Percentiles rank a stretch among this genome's conserved stretches.
Evolutionary conservation across 1,284 basidiomycete species (phyloP).

Genomic region (Trametes versicolor): DNA sequence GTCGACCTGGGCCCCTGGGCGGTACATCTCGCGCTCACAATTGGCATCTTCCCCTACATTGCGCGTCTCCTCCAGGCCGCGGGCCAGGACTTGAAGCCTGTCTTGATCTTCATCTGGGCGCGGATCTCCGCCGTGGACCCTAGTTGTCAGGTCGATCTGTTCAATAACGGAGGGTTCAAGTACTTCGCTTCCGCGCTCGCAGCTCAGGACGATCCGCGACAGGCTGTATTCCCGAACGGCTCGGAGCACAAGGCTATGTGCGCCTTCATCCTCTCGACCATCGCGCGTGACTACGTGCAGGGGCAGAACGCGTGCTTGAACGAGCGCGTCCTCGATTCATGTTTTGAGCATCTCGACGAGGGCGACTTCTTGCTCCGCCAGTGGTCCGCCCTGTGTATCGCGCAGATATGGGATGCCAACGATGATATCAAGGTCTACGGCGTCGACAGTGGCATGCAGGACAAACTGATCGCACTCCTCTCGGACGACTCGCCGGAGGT

Average conservation of each 20-base stretch:
- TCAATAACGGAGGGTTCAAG: conserved; percentile 87
- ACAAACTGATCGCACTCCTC: conserved; percentile 85
- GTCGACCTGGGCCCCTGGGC: conserved; percentile 99
- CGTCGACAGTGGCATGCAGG: conserved; percentile 85
- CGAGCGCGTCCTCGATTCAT: conserved; percentile 91
- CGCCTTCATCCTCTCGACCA: conserved; percentile 94
- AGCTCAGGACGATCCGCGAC: conserved; percentile 62
- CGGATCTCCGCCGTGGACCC: conserved; percentile 96
- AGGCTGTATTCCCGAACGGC: conserved; percentile 85
- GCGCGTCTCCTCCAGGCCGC: conserved; percentile 96
- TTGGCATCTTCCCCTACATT: conserved; percentile 99
- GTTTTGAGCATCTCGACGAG: conserved; percentile 87
- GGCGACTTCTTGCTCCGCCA: conserved; percentile 94
- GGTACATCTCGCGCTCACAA: conserved; percentile 95
- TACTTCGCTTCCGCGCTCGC: conserved; percentile 90
- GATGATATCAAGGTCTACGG: conserved; percentile 92
- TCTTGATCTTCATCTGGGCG: conserved; percentile 99
- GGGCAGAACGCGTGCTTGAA: conserved; percentile 91
- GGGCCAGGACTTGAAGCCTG: conserved; percentile 93
- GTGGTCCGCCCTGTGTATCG: conserved; percentile 95
- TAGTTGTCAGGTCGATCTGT: conserved; percentile 91
- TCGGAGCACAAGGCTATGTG: conserved; percentile 99
- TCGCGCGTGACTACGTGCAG: conserved; percentile 87
- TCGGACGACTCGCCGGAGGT: conserved; percentile 95
- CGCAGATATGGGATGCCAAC: conserved; percentile 94